Conservation (phyloP, 225 moss, liverwort and hornwort species). For the Polytrichum formosum region DNA sequence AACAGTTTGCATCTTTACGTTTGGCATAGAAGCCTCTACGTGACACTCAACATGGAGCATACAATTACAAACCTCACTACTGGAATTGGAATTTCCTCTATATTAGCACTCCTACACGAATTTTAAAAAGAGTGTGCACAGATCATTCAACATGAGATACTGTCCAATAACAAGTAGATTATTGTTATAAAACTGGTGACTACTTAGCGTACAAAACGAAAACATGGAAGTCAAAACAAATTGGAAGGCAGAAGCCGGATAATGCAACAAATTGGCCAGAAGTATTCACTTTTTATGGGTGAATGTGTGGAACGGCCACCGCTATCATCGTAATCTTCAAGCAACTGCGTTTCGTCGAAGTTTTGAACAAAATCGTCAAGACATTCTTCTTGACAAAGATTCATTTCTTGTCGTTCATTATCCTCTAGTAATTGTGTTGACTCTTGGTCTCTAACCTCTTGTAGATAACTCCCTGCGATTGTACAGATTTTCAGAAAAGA, state of each 20-base stretch:
- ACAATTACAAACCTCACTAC: background rate
- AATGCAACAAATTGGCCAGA: background rate
- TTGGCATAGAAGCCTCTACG: too few relatives aligned
- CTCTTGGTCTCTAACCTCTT: background rate
- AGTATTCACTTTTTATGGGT: background rate
- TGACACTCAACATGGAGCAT: background rate
- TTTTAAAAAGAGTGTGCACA: too few relatives aligned
- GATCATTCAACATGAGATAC: background rate
- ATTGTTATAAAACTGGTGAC: background rate
- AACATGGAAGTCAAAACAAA: too few relatives aligned
- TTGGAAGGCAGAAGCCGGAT: too few relatives aligned
- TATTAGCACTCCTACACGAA: too few relatives aligned
- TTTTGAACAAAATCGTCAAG: background rate
- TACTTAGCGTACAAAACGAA: too few relatives aligned
- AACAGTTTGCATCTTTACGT: background rate
- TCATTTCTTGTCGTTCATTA: background rate
- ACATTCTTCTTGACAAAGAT: background rate
- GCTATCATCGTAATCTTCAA: constrained; percentile 10
- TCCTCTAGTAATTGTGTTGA: constrained; percentile 9
- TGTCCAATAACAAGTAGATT: background rate
- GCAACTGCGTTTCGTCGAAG: constrained; percentile 6
- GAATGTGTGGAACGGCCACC: background rate
- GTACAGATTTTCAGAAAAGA: background rate
- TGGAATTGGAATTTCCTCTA: too few relatives aligned
- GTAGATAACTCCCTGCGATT: constrained; percentile 1